phyloP scores from a whole-genome alignment of 2,329 filamentous ascomycete species.

The Nothomitra cinnamomea region DNA sequence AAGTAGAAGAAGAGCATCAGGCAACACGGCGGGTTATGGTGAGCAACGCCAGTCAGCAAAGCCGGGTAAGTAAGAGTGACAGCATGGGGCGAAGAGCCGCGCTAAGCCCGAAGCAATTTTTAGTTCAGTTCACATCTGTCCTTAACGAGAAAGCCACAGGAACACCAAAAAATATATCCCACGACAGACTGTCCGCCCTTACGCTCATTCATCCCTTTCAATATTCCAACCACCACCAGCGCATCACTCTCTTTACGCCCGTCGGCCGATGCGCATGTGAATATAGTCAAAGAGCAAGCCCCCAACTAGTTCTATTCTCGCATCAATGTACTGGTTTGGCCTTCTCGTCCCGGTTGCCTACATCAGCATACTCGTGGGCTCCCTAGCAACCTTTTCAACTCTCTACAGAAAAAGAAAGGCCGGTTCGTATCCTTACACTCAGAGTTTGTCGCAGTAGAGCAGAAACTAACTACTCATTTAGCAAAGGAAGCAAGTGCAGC shows the following conservation, averaged over 20 bases:
- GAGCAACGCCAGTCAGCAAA: too few relatives aligned
- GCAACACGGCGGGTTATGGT: too few relatives aligned
- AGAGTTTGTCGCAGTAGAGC: slow-evolving; percentile 8
- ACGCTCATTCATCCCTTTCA: not conserved
- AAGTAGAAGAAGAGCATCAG: too few relatives aligned
- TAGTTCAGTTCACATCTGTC: not conserved
- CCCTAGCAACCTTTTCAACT: slow-evolving; percentile 78
- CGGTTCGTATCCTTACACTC: slow-evolving; percentile 31
- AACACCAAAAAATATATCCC: not conserved
- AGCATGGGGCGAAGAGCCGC: slow-evolving; percentile 5
- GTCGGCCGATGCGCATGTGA: not conserved
- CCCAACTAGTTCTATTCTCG: slow-evolving; percentile 15
- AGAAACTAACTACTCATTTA: slow-evolving; percentile 20
- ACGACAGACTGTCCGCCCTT: not conserved
- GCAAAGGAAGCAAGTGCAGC: slow-evolving; percentile 69
- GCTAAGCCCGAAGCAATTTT: not conserved
- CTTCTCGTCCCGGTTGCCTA: slow-evolving; percentile 81
- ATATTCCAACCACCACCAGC: not conserved
- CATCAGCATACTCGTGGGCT: slow-evolving; percentile 69
- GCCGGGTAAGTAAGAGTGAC: not conserved
- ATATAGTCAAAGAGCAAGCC: slow-evolving; percentile 8
- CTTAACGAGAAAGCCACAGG: not conserved
- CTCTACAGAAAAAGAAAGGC: slow-evolving; percentile 89
- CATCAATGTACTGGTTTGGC: slow-evolving; percentile 60
- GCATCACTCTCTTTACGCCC: slow-evolving; percentile 2